phyloP scores from a whole-genome alignment of 2,329 filamentous ascomycete genomes.

The Botrytis elliptica region DNA sequence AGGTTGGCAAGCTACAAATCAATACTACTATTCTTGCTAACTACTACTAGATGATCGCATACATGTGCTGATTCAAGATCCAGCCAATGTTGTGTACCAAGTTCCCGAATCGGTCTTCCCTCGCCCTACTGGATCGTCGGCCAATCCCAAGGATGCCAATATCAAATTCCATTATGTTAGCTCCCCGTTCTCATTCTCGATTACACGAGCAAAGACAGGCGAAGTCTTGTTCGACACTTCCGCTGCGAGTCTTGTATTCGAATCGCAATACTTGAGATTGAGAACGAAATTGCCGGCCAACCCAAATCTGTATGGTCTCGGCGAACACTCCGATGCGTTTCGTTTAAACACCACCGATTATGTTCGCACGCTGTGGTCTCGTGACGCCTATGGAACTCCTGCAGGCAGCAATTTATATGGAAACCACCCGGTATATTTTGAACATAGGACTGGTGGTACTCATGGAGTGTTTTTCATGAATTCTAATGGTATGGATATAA shows the following conservation, averaged over 20 bases:
- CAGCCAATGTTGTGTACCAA: slow-evolving; percentile 58
- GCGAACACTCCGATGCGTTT: slow-evolving; percentile 62
- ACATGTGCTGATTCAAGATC: slow-evolving; percentile 63
- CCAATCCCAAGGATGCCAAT: slow-evolving; percentile 41
- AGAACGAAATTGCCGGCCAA: slow-evolving; percentile 57
- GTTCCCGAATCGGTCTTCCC: slow-evolving; percentile 58
- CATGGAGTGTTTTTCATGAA: slow-evolving; percentile 70
- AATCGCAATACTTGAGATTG: slow-evolving; percentile 63
- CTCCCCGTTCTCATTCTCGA: slow-evolving; percentile 61
- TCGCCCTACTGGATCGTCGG: slow-evolving; percentile 45
- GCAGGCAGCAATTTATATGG: slow-evolving; percentile 60
- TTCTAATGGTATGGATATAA: slow-evolving; percentile 75
- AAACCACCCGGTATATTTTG: slow-evolving; percentile 62
- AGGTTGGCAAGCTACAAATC: slow-evolving; percentile 41
- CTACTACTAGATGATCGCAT: slow-evolving; percentile 51
- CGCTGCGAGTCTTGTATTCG: slow-evolving; percentile 57
- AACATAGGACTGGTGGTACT: slow-evolving; percentile 56
- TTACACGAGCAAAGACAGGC: slow-evolving; percentile 48
- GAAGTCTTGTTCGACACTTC: slow-evolving; percentile 62
- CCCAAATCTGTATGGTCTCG: slow-evolving; percentile 63
- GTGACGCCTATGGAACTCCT: slow-evolving; percentile 58
- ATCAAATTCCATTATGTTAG: slow-evolving; percentile 53
- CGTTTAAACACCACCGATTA: slow-evolving; percentile 58
- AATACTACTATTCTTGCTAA: slow-evolving; percentile 34
- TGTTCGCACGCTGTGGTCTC: slow-evolving; percentile 60